Conservation (phyloP, 2,329 filamentous ascomycete species). For the Neodidymelliopsis sp. region DNA sequence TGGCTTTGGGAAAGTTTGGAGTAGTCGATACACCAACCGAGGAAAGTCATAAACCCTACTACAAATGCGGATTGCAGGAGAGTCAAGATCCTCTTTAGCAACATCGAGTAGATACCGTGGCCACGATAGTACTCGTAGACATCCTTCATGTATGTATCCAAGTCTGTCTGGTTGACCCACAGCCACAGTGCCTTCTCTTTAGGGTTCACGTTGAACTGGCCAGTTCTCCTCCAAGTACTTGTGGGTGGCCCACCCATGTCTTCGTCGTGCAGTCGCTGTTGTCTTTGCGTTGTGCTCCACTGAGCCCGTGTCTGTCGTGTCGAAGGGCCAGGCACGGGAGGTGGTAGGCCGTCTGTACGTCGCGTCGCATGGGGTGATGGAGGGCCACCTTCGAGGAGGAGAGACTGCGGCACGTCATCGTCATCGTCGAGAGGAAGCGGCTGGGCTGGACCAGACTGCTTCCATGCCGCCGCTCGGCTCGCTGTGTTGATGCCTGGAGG, state of each 20-base stretch:
- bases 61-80: conserved; percentile 85
- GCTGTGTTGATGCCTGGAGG: conserved; percentile 36
- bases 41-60: conserved; percentile 80
- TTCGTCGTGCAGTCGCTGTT: conserved; percentile 54
- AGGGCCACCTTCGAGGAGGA: conserved; percentile 64
- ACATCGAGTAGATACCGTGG: conserved; percentile 84
- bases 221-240: conserved; percentile 32
- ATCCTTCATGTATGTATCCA: conserved; percentile 85
- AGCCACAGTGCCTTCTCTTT: conserved; percentile 87
- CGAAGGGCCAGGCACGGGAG: conserved; percentile 55
- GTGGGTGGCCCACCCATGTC: conserved; percentile 22
- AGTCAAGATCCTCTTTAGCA: conserved; percentile 74
- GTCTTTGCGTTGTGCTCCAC: conserved; percentile 59
- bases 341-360: conserved; percentile 42
- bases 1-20: conserved; percentile 72
- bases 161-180: conserved; percentile 89
- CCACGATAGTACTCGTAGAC: conserved; percentile 88
- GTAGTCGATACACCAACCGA: conserved; percentile 88
- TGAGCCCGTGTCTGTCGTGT: conserved; percentile 55
- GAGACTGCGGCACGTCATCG: conserved; percentile 69
- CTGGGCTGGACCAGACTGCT: conserved; percentile 37
- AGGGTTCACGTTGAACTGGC: conserved; percentile 56
- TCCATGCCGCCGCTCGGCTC: conserved; percentile 49
- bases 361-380: conserved; percentile 26
- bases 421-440: conserved; percentile 46